These are phyloP conservation scores for Serpula lacrymans DNA, from an alignment of 768 basidiomycete species.

Conservation along the genomic window DNA sequence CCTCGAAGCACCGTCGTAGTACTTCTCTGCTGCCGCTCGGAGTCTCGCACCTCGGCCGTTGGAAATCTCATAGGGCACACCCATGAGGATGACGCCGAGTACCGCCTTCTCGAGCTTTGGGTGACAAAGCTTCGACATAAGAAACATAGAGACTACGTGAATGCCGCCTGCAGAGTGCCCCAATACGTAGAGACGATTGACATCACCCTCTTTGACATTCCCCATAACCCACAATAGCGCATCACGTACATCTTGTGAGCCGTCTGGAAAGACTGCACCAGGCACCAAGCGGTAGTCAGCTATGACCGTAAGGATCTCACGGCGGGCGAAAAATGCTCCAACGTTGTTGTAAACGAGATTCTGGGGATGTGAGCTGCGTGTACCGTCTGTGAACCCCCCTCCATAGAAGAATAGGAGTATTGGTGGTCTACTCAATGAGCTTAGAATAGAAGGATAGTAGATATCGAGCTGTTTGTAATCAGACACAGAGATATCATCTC, in stretches of 20 bases:
- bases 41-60: too few species aligned
- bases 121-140: too few species aligned
- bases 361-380: slow-evolving; percentile 36
- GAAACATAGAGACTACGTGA: too few species aligned
- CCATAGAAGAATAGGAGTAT: slow-evolving; percentile 58
- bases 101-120: too few species aligned
- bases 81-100: too few species aligned
- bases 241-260: slow-evolving; percentile 51
- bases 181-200: too few species aligned
- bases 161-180: too few species aligned
- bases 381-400: slow-evolving; percentile 49
- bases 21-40: too few species aligned
- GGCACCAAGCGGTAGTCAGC: slow-evolving; percentile 60
- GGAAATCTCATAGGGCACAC: too few species aligned
- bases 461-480: slow-evolving; percentile 63
- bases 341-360: slow-evolving; percentile 46
- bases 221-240: slow-evolving; percentile 47
- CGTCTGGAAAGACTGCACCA: slow-evolving; percentile 42
- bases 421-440: slow-evolving; percentile 24
- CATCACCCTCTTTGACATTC: too few species aligned
- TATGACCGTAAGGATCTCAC: slow-evolving; percentile 52
- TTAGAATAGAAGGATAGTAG: slow-evolving; percentile 42
- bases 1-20: too few species aligned
- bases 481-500: too few species aligned
- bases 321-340: slow-evolving; percentile 51